A percentile compares a stretch with the other conserved stretches of the same genome.
phyloP scores from a whole-genome alignment of 768 basidiomycete species.

The Kondoa subrosea region DNA sequence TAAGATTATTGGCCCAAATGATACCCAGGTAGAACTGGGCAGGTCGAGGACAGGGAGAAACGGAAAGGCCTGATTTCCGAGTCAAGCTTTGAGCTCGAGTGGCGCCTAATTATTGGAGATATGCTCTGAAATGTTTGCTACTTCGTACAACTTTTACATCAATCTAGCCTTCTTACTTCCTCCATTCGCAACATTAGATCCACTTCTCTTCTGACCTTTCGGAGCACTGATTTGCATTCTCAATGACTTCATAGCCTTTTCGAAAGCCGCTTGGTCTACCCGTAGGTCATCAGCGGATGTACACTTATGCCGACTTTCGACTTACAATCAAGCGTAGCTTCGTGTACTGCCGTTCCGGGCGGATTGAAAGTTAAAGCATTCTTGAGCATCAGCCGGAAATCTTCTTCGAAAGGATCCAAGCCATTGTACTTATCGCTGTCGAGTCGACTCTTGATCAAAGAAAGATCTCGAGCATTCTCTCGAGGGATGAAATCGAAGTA shows the following conservation, averaged over 20 bases:
- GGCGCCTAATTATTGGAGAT: too few species aligned
- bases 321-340: conserved; percentile 3
- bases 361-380: conserved; percentile 86
- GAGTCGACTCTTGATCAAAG: conserved; percentile 61
- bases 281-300: background rate
- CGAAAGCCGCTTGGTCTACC: background rate
- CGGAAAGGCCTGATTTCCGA: too few species aligned
- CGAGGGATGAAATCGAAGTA: conserved; percentile 73
- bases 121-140: too few species aligned
- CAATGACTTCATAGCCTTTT: background rate
- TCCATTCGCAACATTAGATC: background rate
- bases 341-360: conserved; percentile 18
- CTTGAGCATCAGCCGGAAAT: conserved; percentile 67
- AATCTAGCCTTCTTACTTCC: too few species aligned
- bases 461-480: conserved; percentile 72
- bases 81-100: too few species aligned
- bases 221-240: background rate
- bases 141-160: too few species aligned
- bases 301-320: too few species aligned
- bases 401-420: conserved; percentile 61
- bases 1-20: too few species aligned
- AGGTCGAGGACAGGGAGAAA: too few species aligned
- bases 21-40: too few species aligned
- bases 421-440: conserved; percentile 67
- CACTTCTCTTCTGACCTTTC: background rate